Base-by-base conservation (phyloP, 1,284 basidiomycete genomes). In the Ganoderma sinense region DNA sequence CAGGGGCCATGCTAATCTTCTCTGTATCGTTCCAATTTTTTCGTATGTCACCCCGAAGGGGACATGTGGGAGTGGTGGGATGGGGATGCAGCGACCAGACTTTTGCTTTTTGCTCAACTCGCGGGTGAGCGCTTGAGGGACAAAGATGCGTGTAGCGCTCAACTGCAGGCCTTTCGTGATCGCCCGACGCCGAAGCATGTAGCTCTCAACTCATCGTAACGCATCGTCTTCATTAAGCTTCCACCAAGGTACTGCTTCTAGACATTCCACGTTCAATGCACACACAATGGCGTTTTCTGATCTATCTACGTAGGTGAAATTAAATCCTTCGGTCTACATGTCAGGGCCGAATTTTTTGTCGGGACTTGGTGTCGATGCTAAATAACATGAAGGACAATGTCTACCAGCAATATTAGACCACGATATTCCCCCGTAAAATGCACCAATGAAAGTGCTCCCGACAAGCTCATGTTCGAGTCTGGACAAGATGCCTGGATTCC, bases 401-500 rank as follows among this genome's bases (percentile, higher is more conserved):
- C 59, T n/a, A 23, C 59, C 29, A 29, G 14, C 39, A 60, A n/a
- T 23, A 13, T 23, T 14, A 39, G 74, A 23, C 71, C 72, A 18
- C 66, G 68, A 4, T 77, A 74, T 43, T 56, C 69, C 23, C 75
- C 77, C 2, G 16, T 45, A 3, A 69, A 65, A 31, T 75, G 69
- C 60, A 23, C 20, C 4, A 23, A 2, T 2, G 59, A 59, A 1
- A 60, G 45, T 14, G 23, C 26, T n/a, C 23, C 7, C 11, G 65
- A 66, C n/a, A 55, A n/a, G 16, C 73, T 65, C 39, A 29, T 33
- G 14, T 29, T 55, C 39, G 10, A 45, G 20, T 39, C 20, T 6
- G 33, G 41, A 41, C 60, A 60, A 7, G 13, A 48, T 18, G 62
- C 26, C n/a, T 82, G 81, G 86, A 53, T 75, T 0, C 82, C 86